Evolutionary conservation across 306 rosid species (phyloP).

Genomic region (Corylus americana): DNA sequence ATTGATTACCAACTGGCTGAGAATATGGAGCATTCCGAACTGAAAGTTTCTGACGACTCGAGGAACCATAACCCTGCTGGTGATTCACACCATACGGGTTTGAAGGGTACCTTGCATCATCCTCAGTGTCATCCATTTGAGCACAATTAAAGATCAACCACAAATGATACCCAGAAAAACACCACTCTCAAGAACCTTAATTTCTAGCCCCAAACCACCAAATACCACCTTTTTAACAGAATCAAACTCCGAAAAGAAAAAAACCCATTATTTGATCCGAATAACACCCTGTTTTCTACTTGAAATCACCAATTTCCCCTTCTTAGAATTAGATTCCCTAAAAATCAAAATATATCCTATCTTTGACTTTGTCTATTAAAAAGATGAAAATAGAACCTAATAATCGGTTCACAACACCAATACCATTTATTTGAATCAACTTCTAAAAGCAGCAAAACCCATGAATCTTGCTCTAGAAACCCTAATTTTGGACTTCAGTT

Average conservation of each 20-base stretch:
- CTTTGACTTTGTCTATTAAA: neutral
- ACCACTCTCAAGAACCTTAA: neutral
- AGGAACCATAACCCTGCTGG: conserved; percentile 55
- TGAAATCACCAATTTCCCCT: conserved; percentile 5
- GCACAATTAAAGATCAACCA: conserved; percentile 21
- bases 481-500: neutral
- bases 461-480: neutral
- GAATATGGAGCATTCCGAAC: conserved; percentile 44
- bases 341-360: neutral
- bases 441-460: conserved; percentile 4
- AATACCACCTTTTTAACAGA: neutral
- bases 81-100: conserved; percentile 42
- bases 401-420: neutral
- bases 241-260: conserved; percentile 10
- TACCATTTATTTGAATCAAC: neutral
- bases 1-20: conserved; percentile 37
- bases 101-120: conserved; percentile 56
- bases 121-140: conserved; percentile 76
- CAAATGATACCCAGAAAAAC: conserved; percentile 26
- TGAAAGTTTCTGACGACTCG: conserved; percentile 39
- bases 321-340: conserved; percentile 1
- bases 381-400: neutral
- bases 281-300: neutral
- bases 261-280: neutral
- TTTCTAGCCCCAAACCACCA: conserved; percentile 21